Conservation (phyloP, 371 early-diverging fungal species). For the Saksenaea oblongispora region DNA sequence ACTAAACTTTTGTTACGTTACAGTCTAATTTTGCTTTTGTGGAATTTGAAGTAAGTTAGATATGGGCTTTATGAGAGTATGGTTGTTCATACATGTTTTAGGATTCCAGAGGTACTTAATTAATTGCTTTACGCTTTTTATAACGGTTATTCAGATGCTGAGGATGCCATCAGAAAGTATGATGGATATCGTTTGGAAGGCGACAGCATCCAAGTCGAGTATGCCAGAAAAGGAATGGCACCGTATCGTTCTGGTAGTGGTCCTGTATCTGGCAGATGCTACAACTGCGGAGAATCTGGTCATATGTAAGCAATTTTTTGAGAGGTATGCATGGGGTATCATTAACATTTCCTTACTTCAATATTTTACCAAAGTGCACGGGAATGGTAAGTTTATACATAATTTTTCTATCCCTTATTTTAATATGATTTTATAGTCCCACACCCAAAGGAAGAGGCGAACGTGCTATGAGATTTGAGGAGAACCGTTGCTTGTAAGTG, state of each 20-base stretch:
- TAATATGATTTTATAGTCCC: slow-evolving; percentile 15
- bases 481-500: slow-evolving; percentile 44
- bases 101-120: slow-evolving; percentile 22
- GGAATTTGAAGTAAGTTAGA: slow-evolving; percentile 52
- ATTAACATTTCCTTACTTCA: not conserved
- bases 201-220: slow-evolving; percentile 34
- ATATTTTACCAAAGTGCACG: slow-evolving; percentile 23
- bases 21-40: slow-evolving; percentile 56
- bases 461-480: slow-evolving; percentile 42
- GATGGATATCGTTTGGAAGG: slow-evolving; percentile 56
- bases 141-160: slow-evolving; percentile 55
- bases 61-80: not conserved
- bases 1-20: slow-evolving; percentile 38
- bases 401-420: not conserved
- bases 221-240: slow-evolving; percentile 11
- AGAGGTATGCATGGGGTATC: not conserved
- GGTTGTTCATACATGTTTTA: slow-evolving; percentile 14
- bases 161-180: slow-evolving; percentile 70
- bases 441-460: slow-evolving; percentile 41
- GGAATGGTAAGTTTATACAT: slow-evolving; percentile 27
- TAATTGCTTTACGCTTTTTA: not conserved
- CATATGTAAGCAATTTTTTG: slow-evolving; percentile 31
- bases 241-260: slow-evolving; percentile 1
- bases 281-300: slow-evolving; percentile 43
- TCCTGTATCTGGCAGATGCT: slow-evolving; percentile 26